Evolutionary conservation across 2,329 filamentous ascomycete genomes (phyloP).

Genomic region (Ascochyta lentis): DNA sequence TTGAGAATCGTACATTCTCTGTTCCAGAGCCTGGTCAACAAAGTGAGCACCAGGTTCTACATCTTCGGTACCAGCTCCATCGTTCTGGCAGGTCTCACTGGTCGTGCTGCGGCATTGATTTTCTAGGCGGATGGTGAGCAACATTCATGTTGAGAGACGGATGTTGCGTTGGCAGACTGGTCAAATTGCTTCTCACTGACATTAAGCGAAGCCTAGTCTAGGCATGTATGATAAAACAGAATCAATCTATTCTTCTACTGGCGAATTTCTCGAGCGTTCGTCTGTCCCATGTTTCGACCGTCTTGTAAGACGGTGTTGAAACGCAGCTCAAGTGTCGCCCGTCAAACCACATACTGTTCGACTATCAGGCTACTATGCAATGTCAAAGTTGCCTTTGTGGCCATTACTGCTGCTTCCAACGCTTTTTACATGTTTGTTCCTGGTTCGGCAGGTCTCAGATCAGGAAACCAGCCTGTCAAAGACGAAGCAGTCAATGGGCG

Average conservation of each 20-base stretch:
- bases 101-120: slow-evolving; percentile 11
- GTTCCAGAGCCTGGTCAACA: slow-evolving; percentile 19
- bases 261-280: not conserved
- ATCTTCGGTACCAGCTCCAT: slow-evolving; percentile 12
- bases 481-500: no score
- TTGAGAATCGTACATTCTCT: slow-evolving; percentile 13
- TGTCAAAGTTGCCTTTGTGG: no score
- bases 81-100: slow-evolving; percentile 13
- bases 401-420: no score
- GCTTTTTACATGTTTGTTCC: no score
- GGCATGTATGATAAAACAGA: not conserved
- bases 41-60: slow-evolving; percentile 12
- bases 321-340: no score
- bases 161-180: no score
- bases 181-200: not conserved
- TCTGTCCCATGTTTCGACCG: not conserved
- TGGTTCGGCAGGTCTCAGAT: no score
- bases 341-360: no score
- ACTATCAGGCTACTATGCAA: no score
- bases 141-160: no score
- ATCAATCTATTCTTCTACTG: not conserved
- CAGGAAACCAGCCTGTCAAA: no score
- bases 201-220: not conserved
- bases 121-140: not conserved
- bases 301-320: not conserved